A percentile compares a stretch with the other conserved stretches of the same genome.
These are phyloP conservation scores for Postia placenta DNA, from an alignment of 768 basidiomycete genomes.

Conservation along the genomic window DNA sequence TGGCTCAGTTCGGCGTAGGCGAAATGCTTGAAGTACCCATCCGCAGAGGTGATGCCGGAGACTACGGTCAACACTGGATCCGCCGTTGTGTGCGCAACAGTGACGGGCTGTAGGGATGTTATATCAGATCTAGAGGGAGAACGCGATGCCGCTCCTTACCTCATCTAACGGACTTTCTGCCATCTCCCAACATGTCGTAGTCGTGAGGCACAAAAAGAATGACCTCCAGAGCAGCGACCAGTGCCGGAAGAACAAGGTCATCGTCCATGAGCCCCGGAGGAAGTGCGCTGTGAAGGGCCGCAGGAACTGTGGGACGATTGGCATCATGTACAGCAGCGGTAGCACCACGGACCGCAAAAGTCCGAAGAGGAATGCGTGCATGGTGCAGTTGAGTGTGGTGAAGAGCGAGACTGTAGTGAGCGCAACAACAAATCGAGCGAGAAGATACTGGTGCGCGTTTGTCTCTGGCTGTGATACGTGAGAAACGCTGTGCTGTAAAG, in stretches of 20 bases:
- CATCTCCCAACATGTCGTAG: constrained; percentile 57
- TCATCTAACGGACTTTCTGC: constrained; percentile 59
- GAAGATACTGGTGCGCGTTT: constrained; percentile 4
- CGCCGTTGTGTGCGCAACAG: constrained; percentile 36
- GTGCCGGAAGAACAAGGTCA: constrained; percentile 44
- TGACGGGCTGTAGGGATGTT: constrained; percentile 48
- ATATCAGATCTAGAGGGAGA: too few species aligned
- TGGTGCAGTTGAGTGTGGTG: constrained; percentile 29
- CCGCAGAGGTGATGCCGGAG: constrained; percentile 55
- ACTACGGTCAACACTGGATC: constrained; percentile 54
- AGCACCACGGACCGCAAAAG: constrained; percentile 38
- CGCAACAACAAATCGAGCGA: constrained; percentile 16
- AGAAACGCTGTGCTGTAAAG: too few species aligned
- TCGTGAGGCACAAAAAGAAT: constrained; percentile 46
- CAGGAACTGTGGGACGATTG: constrained; percentile 43
- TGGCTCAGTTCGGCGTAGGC: constrained; percentile 60
- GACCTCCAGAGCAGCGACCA: constrained; percentile 38
- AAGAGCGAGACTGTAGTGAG: constrained; percentile 37
- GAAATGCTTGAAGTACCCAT: constrained; percentile 49
- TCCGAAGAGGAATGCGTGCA: constrained; percentile 41
- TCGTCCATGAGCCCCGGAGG: constrained; percentile 47
- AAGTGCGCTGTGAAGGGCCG: constrained; percentile 63
- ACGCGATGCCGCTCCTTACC: constrained; percentile 33
- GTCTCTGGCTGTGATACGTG: background rate
- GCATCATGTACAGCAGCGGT: constrained; percentile 50